Conservation (phyloP, 129 eudicot genomes). For the Chrysanthemum makinoi region DNA sequence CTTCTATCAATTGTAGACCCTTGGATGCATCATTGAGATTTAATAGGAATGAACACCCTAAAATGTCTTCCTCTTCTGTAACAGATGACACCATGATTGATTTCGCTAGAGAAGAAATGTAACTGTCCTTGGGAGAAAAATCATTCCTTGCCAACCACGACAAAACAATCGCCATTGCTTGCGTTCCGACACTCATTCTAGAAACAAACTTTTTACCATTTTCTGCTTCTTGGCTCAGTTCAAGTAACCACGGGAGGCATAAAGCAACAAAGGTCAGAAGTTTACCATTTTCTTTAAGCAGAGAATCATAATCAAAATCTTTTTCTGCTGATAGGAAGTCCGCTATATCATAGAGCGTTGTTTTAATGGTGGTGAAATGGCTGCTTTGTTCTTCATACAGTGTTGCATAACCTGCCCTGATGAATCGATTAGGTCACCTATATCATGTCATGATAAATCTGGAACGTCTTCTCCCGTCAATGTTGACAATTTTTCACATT, state of each 20-base stretch:
- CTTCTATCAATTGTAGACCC: too few relatives aligned
- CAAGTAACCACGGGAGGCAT: slow-evolving; percentile 83
- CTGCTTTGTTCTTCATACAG: slow-evolving; percentile 33
- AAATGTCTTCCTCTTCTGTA: too few relatives aligned
- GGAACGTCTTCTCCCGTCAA: slow-evolving; percentile 62
- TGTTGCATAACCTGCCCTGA: slow-evolving; percentile 42
- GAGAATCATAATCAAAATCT: slow-evolving; percentile 49
- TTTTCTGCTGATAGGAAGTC: slow-evolving; percentile 46
- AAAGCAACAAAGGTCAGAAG: slow-evolving; percentile 62
- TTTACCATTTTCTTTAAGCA: slow-evolving; percentile 66
- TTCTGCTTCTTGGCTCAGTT: slow-evolving; percentile 46
- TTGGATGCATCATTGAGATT: too few relatives aligned
- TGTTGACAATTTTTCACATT: slow-evolving; percentile 57
- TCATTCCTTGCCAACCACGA: slow-evolving; percentile 82
- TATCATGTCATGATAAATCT: slow-evolving; percentile 39
- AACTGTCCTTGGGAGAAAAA: slow-evolving; percentile 72
- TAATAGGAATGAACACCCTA: too few relatives aligned
- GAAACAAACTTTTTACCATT: slow-evolving; percentile 37
- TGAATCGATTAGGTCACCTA: slow-evolving; percentile 36
- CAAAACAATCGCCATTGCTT: slow-evolving; percentile 53
- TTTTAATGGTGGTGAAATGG: slow-evolving; percentile 37
- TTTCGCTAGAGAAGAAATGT: too few relatives aligned
- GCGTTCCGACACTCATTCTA: slow-evolving; percentile 31
- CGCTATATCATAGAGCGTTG: slow-evolving; percentile 50
- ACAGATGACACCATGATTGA: too few relatives aligned